Evolutionary conservation across 1,284 basidiomycete genomes (phyloP).

Genomic region (Cryptococcus maquisensis): DNA sequence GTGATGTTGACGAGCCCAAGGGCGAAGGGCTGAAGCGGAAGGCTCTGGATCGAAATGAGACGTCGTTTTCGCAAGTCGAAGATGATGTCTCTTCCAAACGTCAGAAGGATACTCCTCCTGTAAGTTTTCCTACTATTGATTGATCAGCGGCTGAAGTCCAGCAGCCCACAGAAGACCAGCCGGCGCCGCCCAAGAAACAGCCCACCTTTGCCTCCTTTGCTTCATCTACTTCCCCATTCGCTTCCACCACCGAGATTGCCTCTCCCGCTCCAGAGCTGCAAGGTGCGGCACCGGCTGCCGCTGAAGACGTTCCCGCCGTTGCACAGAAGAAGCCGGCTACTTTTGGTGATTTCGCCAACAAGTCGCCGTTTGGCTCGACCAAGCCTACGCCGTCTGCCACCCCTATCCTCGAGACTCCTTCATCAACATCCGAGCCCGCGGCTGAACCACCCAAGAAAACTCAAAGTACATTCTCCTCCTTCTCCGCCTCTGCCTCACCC

Average conservation of each 20-base stretch:
- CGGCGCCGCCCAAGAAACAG: slow-evolving; percentile 21
- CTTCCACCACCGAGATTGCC: slow-evolving; percentile 16
- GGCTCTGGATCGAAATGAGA: slow-evolving; percentile 30
- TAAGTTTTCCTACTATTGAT: slow-evolving; percentile 4
- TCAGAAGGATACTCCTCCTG: slow-evolving; percentile 20
- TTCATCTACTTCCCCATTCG: slow-evolving; percentile 60
- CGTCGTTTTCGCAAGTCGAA: slow-evolving; percentile 11
- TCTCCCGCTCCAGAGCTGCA: slow-evolving; percentile 3
- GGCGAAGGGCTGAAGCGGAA: slow-evolving; percentile 37
- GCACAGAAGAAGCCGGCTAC: slow-evolving; percentile 5
- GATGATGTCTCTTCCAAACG: slow-evolving; percentile 20
- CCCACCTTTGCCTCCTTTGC: slow-evolving; percentile 60
- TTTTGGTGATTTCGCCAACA: neutral
- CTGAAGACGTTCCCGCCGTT: slow-evolving; percentile 17
- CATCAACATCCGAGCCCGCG: neutral
- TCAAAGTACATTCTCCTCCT: slow-evolving; percentile 53
- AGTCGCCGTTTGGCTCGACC: neutral
- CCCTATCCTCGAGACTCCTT: neutral
- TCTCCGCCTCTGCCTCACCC: slow-evolving; percentile 52
- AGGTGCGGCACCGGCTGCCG: neutral
- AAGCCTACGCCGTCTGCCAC: neutral
- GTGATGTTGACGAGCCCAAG: slow-evolving; percentile 9
- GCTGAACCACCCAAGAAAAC: slow-evolving; percentile 22
- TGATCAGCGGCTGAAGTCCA: too few relatives aligned
- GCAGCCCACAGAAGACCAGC: neutral